Conservation (phyloP, 371 early-diverging fungal species). For the Rhizopus stolonifer region DNA sequence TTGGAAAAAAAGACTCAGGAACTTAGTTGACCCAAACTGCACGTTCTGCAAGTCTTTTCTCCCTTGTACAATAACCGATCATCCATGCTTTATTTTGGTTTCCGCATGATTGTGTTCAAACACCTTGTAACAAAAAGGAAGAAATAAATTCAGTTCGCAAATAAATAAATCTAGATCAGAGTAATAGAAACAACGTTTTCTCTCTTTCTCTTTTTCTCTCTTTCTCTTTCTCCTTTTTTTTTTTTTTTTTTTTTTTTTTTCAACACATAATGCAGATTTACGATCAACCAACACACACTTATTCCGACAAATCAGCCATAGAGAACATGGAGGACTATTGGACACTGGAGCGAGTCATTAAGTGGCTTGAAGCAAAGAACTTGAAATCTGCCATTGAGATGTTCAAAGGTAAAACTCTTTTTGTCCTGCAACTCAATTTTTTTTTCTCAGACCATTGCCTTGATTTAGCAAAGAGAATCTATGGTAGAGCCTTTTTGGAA, state of each 20-base stretch:
- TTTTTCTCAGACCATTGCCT: neutral
- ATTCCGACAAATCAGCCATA: neutral
- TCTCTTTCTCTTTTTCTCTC: no score
- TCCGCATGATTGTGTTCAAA: no score
- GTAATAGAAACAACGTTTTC: no score
- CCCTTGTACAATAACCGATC: no score
- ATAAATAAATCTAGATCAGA: no score
- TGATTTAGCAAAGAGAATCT: slow-evolving; percentile 20
- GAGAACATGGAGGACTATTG: slow-evolving; percentile 15
- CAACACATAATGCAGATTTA: neutral
- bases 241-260: neutral
- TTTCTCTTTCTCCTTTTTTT: no score
- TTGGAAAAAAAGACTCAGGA: no score
- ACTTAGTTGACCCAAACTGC: no score
- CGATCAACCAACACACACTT: slow-evolving; percentile 4
- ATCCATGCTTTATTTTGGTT: no score
- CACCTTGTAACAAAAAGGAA: no score
- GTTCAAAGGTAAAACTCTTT: slow-evolving; percentile 19
- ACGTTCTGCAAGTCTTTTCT: no score
- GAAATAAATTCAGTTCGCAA: no score
- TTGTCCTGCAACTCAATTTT: neutral
- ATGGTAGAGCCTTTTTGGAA: slow-evolving; percentile 24
- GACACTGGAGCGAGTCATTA: slow-evolving; percentile 21
- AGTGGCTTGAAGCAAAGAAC: slow-evolving; percentile 23
- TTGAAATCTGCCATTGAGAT: slow-evolving; percentile 23